These are phyloP conservation scores for Saccharomyces hybrid DNA, from an alignment of 1,139 yeast genomes.

Conservation along the genomic window DNA sequence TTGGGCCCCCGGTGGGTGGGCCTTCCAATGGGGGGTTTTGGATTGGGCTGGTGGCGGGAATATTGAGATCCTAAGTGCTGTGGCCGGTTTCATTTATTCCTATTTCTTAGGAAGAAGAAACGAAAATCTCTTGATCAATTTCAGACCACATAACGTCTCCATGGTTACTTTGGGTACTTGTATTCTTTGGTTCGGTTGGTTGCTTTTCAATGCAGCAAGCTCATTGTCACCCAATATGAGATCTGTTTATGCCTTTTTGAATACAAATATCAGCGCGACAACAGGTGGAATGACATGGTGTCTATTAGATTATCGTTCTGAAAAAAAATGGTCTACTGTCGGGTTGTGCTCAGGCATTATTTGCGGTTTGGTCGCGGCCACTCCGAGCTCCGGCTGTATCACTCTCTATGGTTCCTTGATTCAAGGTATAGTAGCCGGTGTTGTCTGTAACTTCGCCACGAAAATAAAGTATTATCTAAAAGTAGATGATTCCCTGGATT, in stretches of 20 bases:
- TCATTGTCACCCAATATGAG: constrained; percentile 50
- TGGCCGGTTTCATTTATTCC: constrained; percentile 80
- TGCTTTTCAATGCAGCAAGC: constrained; percentile 81
- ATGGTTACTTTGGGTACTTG: constrained; percentile 77
- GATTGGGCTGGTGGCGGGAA: constrained; percentile 99
- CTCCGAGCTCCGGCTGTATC: constrained; percentile 87
- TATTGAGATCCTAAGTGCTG: constrained; percentile 86
- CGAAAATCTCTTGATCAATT: constrained; percentile 76
- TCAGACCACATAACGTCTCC: constrained; percentile 90
- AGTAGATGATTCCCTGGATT: constrained; percentile 91
- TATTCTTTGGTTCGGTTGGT: constrained; percentile 77
- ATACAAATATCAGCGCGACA: constrained; percentile 82
- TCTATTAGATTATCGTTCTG: constrained; percentile 76
- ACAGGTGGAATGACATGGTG: constrained; percentile 94
- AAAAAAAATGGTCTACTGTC: constrained; percentile 87
- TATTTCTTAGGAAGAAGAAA: constrained; percentile 76
- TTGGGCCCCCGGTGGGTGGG: constrained; percentile 93
- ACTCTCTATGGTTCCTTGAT: constrained; percentile 88
- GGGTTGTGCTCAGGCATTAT: constrained; percentile 92
- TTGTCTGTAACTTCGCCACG: constrained; percentile 83
- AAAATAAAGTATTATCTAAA: constrained; percentile 71
- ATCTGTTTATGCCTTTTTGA: constrained; percentile 66
- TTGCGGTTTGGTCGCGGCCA: constrained; percentile 93
- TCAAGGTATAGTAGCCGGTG: constrained; percentile 73
- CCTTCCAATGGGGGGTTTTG: constrained; percentile 78